phyloP scores from a whole-genome alignment of 331 rosid species.

The Pyrus hybrid region DNA sequence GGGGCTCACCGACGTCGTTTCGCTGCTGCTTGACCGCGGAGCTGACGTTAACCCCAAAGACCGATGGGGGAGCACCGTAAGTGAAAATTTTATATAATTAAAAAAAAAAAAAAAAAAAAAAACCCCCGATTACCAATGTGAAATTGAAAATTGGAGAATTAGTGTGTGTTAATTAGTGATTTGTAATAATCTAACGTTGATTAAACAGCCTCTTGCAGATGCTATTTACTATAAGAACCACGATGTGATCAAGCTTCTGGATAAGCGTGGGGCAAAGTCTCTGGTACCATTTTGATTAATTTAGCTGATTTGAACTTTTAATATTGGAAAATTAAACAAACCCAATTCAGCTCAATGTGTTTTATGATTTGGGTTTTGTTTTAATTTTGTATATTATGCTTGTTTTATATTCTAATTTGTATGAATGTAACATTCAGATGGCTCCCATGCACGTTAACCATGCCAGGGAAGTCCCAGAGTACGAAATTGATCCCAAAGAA shows the following conservation, averaged over 20 bases:
- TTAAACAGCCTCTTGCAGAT: slow-evolving; percentile 79
- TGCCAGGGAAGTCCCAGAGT: slow-evolving; percentile 84
- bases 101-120: too few species aligned
- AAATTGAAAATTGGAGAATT: neutral
- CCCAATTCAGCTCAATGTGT: neutral
- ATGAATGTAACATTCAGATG: slow-evolving; percentile 30
- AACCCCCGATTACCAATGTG: neutral
- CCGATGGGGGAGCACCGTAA: slow-evolving; percentile 94
- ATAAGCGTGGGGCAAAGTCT: slow-evolving; percentile 75
- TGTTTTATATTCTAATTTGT: neutral
- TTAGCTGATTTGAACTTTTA: neutral
- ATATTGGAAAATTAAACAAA: neutral
- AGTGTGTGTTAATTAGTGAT: neutral
- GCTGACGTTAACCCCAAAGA: slow-evolving; percentile 58
- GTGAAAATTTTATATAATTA: neutral
- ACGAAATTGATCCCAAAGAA: slow-evolving; percentile 78
- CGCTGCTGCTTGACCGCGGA: slow-evolving; percentile 51
- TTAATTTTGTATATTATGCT: neutral
- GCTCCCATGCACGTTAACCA: slow-evolving; percentile 78
- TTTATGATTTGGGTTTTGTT: neutral
- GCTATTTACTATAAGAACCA: slow-evolving; percentile 70
- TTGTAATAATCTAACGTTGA: neutral
- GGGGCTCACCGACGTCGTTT: slow-evolving; percentile 60
- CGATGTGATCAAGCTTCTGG: slow-evolving; percentile 73
- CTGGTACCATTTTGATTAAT: slow-evolving; percentile 23